Evolutionary conservation across 2,329 filamentous ascomycete species (phyloP), one percentile per base, ranked within the genome.

Genomic region (Zalaria obscura): DNA sequence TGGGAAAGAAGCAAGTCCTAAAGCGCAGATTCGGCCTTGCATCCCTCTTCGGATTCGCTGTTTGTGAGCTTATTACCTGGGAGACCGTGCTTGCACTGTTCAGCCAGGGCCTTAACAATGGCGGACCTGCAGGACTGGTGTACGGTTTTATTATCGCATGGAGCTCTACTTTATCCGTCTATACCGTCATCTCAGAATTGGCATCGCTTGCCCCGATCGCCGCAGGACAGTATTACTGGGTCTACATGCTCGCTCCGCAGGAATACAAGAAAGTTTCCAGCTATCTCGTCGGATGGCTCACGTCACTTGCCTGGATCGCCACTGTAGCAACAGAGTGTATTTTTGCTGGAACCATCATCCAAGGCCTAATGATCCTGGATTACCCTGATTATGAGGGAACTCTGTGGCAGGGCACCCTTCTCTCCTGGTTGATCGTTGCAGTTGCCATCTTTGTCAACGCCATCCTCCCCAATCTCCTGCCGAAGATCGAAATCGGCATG

Each of bases 111-210:
- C 58, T 64, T 36, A 51, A 61, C 25, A 68, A 67, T 50, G 65
- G 66, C 10, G 66, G 66, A 4, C 65, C 69, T 8, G 61, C 66
- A 1, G 69, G 70, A 4, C 55, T 70, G 5, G 52, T 73, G 6
- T 73, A 70, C 47, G 68, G 68, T 38, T 74, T 66, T 54, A 60
- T 73, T 28, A 64, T 73, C 37, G 65, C 69, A 11, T 72, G 68
- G 67, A 50, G 57, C 11, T 66, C 64, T 1, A 72, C 66, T 0
- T 48, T 74, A 41, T 67, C 60, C 0, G 60, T 65, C 3, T 69
- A 68, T 46, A 64, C 61, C 0, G 64, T 66, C 10, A 63, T 70
- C 36, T 63, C 61, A 1, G 67, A 71, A 45, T 49, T 69, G 31
- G 65, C 61, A 1, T 68, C 65, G 4, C 64, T 70, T 59, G 58